These are phyloP conservation scores for Pascua guehoae DNA, from an alignment of 1,284 basidiomycete genomes.

Conservation along the genomic window DNA sequence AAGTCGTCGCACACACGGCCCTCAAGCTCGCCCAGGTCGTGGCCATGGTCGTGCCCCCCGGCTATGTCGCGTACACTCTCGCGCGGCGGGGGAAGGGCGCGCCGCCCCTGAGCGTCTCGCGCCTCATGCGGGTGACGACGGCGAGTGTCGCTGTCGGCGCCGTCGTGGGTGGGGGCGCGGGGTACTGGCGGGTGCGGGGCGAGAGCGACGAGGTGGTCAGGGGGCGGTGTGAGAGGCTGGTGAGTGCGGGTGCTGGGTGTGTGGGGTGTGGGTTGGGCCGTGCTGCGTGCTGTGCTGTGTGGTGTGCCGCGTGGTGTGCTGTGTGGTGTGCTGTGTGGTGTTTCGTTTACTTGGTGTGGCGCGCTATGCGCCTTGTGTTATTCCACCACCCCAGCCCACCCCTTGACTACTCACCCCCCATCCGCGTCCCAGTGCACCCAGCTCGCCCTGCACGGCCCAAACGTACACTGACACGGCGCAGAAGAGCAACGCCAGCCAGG, in stretches of 20 bases:
- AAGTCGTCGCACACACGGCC: conserved; percentile 34
- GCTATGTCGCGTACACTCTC: conserved; percentile 32
- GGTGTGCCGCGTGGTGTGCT: too few relatives aligned
- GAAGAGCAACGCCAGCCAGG: conserved; percentile 32
- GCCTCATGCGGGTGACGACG: conserved; percentile 28
- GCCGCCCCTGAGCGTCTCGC: conserved; percentile 30
- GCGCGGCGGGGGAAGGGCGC: conserved; percentile 18
- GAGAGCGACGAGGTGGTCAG: conserved; percentile 28
- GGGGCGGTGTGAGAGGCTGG: conserved; percentile 34
- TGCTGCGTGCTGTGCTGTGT: not conserved
- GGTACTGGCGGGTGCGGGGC: conserved; percentile 24
- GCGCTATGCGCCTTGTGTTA: too few relatives aligned
- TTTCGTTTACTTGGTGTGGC: too few relatives aligned
- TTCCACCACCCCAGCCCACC: too few relatives aligned
- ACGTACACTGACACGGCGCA: conserved; percentile 3
- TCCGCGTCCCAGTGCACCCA: not conserved
- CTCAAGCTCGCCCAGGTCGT: conserved; percentile 40
- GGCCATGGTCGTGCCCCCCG: conserved; percentile 36
- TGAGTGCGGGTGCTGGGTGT: conserved; percentile 21
- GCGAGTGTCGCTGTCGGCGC: conserved; percentile 22
- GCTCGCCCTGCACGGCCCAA: not conserved
- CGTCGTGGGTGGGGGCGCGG: conserved; percentile 24
- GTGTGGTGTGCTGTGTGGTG: too few relatives aligned
- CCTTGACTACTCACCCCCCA: too few relatives aligned
- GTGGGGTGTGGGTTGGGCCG: not conserved